Base-by-base conservation (phyloP, 768 basidiomycete genomes). In the Gautieria morchelliformis region DNA sequence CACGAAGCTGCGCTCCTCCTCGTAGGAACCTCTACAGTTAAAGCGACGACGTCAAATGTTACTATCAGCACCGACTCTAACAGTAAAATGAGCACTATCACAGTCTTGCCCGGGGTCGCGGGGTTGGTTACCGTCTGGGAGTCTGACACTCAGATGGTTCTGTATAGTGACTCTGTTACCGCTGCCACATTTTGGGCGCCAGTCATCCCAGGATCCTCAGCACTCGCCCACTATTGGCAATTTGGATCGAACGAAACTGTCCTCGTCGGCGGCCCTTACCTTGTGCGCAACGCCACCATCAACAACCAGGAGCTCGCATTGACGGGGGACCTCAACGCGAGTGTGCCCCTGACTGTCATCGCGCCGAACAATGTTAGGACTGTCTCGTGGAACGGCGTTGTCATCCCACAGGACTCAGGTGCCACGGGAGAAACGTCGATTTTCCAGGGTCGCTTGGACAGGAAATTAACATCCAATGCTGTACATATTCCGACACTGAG, bases 161-260 rank as follows among this genome's bases (percentile, higher is more conserved):
- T 91, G 12, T 89, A 75, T 63, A 79, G 81, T 7, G 88, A 91
- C 64, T 75, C 81, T 0, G 70, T 64, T 14, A 85, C 85, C 0
- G 83, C 84, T 3, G 78, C 76, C 32, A 84, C 83, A 0, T 89
- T 89, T 72, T 93, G 86, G 83, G 75, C 84, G 5, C 91, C 91
- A 1, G 75, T 79, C 17, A 73, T 91, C 44, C 68, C 82, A 5
- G 69, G 69, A 75, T 72, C 76, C 12, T 51, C 59, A 7, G 32
- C 40, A 8, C 74, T 84, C 56, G 72, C 71, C 42, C 81, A 79
- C 62, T 90, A 75, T 74, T 91, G 85, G 84, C 75, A 81, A 53
- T 71, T 88, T 52, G 89, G 89, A 27, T 83, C 85, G 22, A 89
- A 90, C 62, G 66, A 75, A 4, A 80, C 84, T 11, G 73, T 87